Conservation (phyloP, 106 monocot genomes). For the Iris macrosiphon region DNA sequence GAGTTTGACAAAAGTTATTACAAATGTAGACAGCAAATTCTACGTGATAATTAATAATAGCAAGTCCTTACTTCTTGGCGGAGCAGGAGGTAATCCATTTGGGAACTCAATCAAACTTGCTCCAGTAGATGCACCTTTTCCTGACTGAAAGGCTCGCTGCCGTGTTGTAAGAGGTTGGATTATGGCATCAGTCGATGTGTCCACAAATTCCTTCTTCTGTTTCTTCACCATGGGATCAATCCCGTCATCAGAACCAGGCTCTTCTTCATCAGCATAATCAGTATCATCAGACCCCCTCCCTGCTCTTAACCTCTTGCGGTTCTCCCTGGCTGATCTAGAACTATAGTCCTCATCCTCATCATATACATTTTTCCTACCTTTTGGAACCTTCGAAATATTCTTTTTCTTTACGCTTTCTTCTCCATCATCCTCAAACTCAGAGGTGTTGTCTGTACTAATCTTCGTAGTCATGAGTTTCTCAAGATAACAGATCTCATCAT, state of each 20-base stretch:
- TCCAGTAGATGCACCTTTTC: slow-evolving; percentile 33
- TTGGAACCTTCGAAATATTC: slow-evolving; percentile 30
- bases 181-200: slow-evolving; percentile 25
- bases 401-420: slow-evolving; percentile 18
- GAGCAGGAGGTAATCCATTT: slow-evolving; percentile 67
- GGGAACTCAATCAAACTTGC: slow-evolving; percentile 69
- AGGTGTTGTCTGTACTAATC: slow-evolving; percentile 5
- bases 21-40: no score
- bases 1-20: background rate
- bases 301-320: slow-evolving; percentile 23
- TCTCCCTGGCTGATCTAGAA: slow-evolving; percentile 25
- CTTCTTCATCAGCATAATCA: slow-evolving; percentile 59
- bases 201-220: slow-evolving; percentile 21
- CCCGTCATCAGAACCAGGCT: slow-evolving; percentile 42
- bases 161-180: slow-evolving; percentile 64
- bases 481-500: slow-evolving; percentile 52
- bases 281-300: slow-evolving; percentile 35
- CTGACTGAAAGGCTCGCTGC: slow-evolving; percentile 62
- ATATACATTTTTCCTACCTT: slow-evolving; percentile 31
- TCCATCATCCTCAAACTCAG: slow-evolving; percentile 22
- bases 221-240: slow-evolving; percentile 28
- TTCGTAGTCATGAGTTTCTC: slow-evolving; percentile 41
- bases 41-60: background rate
- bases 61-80: slow-evolving; percentile 59
- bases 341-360: slow-evolving; percentile 40